Base-by-base conservation (phyloP, 805 yeast genomes). In the Lipomyces lipofer region DNA sequence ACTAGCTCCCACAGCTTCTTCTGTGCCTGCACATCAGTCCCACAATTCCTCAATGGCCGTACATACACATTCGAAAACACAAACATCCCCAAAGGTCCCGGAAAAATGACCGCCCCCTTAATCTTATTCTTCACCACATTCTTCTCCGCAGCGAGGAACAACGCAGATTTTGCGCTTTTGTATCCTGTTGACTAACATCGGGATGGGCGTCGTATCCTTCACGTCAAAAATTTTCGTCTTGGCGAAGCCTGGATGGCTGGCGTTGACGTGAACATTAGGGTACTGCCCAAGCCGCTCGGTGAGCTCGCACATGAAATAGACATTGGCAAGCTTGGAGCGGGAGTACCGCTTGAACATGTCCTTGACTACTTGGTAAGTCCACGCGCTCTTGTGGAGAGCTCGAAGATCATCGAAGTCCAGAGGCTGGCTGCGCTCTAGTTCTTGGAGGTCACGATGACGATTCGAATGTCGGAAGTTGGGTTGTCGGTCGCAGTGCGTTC, bases 241-340 rank as follows among this genome's bases (percentile, higher is more conserved):
- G 10, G 51, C 52, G 12, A 52, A 45, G 24, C 62, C 62, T 8
- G 62, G 62, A 28, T 58, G 62, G 46, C 49, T 27, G 13, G 60
- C 59, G 38, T 58, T 58, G 13, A 58, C 57, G 46, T 58, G 51
- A 17, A 58, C 32, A 35, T 58, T 58, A 24, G 19, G 12, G 22
- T 13, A 13, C 10, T 48, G 49, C 19, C 17, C 40, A 21, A 52
- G 35, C 12, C 46, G 51, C 13, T 43, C 47, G 8, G 58, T 19
- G 5, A 58, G 54, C 36, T 44, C 54, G 5, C 39, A 49, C 36
- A 43, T 35, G 35, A 58, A 54, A 35, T 51, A 56, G 13, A 57
- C 22, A 28, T 58, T 58, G 19, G 54, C 40, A 15, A 58, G 55
- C 42, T 58, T 58, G 5, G 62, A 58, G 10, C 56, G 61, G 8